These are phyloP conservation scores for Colletotrichum zoysiae DNA, from an alignment of 2,329 filamentous ascomycete species.

Conservation along the genomic window DNA sequence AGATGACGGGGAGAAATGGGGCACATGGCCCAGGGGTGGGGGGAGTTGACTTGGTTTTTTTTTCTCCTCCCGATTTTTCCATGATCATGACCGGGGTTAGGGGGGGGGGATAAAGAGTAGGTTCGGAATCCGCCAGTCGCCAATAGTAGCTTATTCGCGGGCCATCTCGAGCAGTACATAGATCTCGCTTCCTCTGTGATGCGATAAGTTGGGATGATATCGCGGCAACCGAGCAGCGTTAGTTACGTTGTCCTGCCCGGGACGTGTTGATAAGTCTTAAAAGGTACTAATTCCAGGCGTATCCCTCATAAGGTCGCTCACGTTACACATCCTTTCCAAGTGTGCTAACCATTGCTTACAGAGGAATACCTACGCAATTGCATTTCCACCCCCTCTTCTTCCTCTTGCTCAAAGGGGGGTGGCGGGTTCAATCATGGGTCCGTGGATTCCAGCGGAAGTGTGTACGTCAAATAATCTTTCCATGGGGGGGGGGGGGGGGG, in stretches of 20 bases:
- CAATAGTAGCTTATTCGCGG: constrained; percentile 38
- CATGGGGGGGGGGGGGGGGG: no score
- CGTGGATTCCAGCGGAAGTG: constrained; percentile 25
- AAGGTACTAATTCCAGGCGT: no score
- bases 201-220: constrained; percentile 21
- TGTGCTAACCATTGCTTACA: neutral
- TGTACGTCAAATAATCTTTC: constrained; percentile 37
- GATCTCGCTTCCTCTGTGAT: neutral
- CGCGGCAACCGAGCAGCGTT: neutral
- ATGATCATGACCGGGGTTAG: constrained; percentile 15
- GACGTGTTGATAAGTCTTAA: no score
- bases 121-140: constrained; percentile 15
- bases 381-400: neutral
- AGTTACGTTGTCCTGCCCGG: neutral
- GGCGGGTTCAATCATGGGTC: constrained; percentile 35
- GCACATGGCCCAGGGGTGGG: constrained; percentile 19
- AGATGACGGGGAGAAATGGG: constrained; percentile 37
- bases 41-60: neutral
- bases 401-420: neutral
- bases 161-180: neutral
- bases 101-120: neutral
- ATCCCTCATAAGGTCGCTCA: no score
- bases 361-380: neutral
- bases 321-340: no score
- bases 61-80: neutral